phyloP scores from a whole-genome alignment of 306 rosid genomes.

The Sicyos baderoa region DNA sequence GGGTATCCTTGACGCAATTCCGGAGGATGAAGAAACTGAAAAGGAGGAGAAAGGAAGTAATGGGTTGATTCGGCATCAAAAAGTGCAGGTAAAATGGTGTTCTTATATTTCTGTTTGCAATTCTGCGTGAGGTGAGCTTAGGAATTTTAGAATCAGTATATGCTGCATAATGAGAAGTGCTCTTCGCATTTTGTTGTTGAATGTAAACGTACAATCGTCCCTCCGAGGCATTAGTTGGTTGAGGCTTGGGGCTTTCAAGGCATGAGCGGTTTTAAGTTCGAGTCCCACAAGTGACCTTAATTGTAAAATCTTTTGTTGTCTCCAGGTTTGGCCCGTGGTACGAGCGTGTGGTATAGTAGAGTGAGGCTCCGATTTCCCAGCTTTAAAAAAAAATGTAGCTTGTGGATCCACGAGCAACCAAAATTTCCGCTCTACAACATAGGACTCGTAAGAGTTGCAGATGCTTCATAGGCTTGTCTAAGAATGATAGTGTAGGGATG shows the following conservation, averaged over 20 bases:
- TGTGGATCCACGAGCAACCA: background rate
- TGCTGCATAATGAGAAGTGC: too few species aligned
- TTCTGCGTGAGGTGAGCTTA: conserved; percentile 14
- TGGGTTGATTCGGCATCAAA: conserved; percentile 32
- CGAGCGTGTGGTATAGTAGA: too few species aligned
- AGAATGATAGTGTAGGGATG: background rate
- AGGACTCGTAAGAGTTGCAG: background rate
- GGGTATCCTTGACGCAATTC: conserved; percentile 62
- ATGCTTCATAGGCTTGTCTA: background rate
- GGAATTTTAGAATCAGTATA: background rate
- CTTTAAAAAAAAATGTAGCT: background rate
- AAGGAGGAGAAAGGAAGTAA: conserved; percentile 36
- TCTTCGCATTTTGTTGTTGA: too few species aligned
- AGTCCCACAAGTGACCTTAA: too few species aligned
- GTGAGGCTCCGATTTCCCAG: too few species aligned
- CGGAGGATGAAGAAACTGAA: conserved; percentile 71
- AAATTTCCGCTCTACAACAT: background rate
- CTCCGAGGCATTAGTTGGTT: too few species aligned
- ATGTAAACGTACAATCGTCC: background rate
- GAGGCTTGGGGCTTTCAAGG: too few species aligned
- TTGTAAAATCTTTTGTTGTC: too few species aligned
- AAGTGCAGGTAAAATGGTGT: conserved; percentile 43
- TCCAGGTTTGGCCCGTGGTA: too few species aligned
- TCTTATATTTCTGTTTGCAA: background rate
- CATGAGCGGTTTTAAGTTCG: too few species aligned